Base-by-base conservation (phyloP, 441 rosid genomes). In the Adansonia gregorii region DNA sequence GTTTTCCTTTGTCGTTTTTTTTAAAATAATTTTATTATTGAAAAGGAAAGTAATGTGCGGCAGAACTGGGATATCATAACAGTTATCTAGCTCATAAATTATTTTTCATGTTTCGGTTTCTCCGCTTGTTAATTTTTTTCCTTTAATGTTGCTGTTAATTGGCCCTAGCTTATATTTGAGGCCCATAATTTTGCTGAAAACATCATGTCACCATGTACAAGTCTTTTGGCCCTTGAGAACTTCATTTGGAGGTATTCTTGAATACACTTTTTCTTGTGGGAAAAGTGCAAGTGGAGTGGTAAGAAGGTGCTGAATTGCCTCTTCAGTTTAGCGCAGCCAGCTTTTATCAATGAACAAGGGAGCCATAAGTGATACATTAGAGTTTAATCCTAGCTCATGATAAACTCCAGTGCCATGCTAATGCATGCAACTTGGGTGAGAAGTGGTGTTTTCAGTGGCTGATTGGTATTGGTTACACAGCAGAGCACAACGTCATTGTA, bases 31-130 rank as follows among this genome's bases (percentile, higher is more conserved):
- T 58, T 8, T 20, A 58, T 58, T 58, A 58, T 58, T 19, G 63
- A 19, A 20, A 58, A 58, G 63, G 27, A 58, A 58, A 24, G 20
- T 58, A 27, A 20, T 73, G 76, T 54, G 55, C 73, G 66, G 49
- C 43, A 78, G 80, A 76, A 80, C 76, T 76, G 72, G 72, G 80
- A 74, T 80, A 72, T 65, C 67, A 35, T 43, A 24, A 70, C 59
- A 48, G 63, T 58, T 77, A 39, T 75, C 70, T 56, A 72, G 61
- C 72, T 77, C 1, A 63, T 64, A 51, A 55, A 64, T 52, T 55
- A 8, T 67, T 82, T 73, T 73, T 5, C 63, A 10, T 48, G 4
- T 51, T 24, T 15, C 2, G 9, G 8, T 15, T 31, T 64, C 46
- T 64, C 17, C 6, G 46, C 20, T 27, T 27, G 45, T 24, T 8